Evolutionary conservation across 768 basidiomycete species (phyloP), one percentile per base, ranked within the genome.

Genomic region (Russula virescens): DNA sequence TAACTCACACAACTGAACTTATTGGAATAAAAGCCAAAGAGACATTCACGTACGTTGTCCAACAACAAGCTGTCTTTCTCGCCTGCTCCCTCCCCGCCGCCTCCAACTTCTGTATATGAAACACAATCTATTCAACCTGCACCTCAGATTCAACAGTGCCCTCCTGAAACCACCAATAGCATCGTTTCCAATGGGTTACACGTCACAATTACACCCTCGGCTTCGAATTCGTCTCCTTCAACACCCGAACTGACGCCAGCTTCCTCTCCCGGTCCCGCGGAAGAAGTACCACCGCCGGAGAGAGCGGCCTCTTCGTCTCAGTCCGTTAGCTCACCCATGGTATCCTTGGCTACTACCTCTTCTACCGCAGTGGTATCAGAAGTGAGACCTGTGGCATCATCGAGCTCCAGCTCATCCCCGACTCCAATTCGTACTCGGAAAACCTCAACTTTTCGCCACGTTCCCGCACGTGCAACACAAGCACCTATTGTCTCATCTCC

Each of bases 361-460:
- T 47, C 58, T 46, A 46, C 46, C 11, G 52, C 26, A 10, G 28
- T 13, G 31, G 38, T 25, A 42, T 26, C 58, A 18, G 51, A 49
- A 47, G 46, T 19, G n/a, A 45, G 18, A 31, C 47, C 35, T 23
- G 25, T 23, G 3, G 34, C 48, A 40, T 55, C 58, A 31, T 43
- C 63, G 53, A 55, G 63, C 47, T 23, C 58, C 18, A 50, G 31
- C n/a, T 46, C 53, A 26, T 43, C 56, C 26, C 28, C 55, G 21
- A 21, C 38, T 40, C 26, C 42, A 34, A 43, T 66, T 3, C 55
- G 69, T 11, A 59, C 71, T 11, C 70, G 76, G 50, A 82, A 76
- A 64, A 67, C 76, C 3, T 80, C 84, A 1, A 83, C 82, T 0
- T 83, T 85, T 69, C 78, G 84, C 28, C 81, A 78, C 52, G 68